Percentiles rank a stretch among this genome's conserved stretches.
These are phyloP conservation scores for Malassezia caprae DNA, from an alignment of 1,284 basidiomycete genomes.

Conservation along the genomic window DNA sequence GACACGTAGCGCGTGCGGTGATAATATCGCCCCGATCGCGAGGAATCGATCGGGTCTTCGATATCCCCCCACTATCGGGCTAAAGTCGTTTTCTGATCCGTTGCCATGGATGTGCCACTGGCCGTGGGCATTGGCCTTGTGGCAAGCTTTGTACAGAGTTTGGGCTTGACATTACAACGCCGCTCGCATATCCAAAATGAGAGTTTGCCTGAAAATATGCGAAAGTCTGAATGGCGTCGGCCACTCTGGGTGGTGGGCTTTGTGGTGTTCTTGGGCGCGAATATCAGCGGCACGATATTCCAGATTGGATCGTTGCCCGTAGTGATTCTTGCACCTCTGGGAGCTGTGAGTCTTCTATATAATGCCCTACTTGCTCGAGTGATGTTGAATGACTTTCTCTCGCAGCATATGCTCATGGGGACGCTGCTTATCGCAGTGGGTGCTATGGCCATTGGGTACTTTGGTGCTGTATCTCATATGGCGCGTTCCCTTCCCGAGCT, in stretches of 20 bases:
- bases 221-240: constrained; percentile 33
- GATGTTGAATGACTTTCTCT: constrained; percentile 76
- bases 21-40: not conserved
- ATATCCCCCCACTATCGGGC: not conserved
- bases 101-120: constrained; percentile 12
- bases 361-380: constrained; percentile 84
- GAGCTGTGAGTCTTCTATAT: constrained; percentile 82
- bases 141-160: constrained; percentile 78
- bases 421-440: constrained; percentile 66
- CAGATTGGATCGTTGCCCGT: constrained; percentile 74
- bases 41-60: not conserved
- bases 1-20: not conserved
- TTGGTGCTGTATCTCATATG: constrained; percentile 82
- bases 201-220: constrained; percentile 54
- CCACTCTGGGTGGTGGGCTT: constrained; percentile 57
- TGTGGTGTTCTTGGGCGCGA: constrained; percentile 58
- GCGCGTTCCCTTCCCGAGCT: constrained; percentile 83
- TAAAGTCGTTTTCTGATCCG: not conserved
- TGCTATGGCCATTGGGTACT: constrained; percentile 78
- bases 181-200: constrained; percentile 87
- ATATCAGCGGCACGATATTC: constrained; percentile 81
- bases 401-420: constrained; percentile 67
- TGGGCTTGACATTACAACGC: constrained; percentile 80
- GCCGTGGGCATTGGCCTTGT: constrained; percentile 59
- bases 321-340: constrained; percentile 58